Conservation (phyloP, 805 yeast genomes). For the Suhomyces sp. region DNA sequence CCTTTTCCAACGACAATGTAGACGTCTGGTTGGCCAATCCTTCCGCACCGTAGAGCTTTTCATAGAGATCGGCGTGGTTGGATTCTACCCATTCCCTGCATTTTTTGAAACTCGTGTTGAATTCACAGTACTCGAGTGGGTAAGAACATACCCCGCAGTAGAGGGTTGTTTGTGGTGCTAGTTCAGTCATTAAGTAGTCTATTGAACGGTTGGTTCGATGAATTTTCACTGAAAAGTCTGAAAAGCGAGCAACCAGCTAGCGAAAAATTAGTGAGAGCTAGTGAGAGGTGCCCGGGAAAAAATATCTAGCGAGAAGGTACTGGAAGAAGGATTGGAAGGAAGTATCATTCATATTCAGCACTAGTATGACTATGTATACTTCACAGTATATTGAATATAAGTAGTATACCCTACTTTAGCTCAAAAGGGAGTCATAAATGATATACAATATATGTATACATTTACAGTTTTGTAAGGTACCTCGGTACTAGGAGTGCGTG, state of each 20-base stretch:
- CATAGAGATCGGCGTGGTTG: slow-evolving; percentile 54
- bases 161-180: slow-evolving; percentile 37
- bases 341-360: too few species aligned
- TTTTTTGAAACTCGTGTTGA: slow-evolving; percentile 74
- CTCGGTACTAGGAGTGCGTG: too few species aligned
- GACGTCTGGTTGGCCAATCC: slow-evolving; percentile 56
- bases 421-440: too few species aligned
- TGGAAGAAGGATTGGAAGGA: too few species aligned
- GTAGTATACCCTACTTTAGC: too few species aligned
- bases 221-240: background rate
- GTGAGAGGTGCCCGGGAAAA: too few species aligned
- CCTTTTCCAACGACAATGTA: slow-evolving; percentile 69
- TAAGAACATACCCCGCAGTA: slow-evolving; percentile 80
- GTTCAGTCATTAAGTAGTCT: slow-evolving; percentile 23
- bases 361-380: too few species aligned
- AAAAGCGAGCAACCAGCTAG: background rate
- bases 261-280: background rate
- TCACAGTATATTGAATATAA: too few species aligned
- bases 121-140: slow-evolving; percentile 93
- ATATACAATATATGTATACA: too few species aligned
- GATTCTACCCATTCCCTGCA: slow-evolving; percentile 81
- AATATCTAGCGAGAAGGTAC: background rate
- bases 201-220: background rate
- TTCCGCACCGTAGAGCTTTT: slow-evolving; percentile 58
- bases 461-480: too few species aligned